Base-by-base conservation (phyloP, 257 asterid species). In the Solanum appendiculatum region DNA sequence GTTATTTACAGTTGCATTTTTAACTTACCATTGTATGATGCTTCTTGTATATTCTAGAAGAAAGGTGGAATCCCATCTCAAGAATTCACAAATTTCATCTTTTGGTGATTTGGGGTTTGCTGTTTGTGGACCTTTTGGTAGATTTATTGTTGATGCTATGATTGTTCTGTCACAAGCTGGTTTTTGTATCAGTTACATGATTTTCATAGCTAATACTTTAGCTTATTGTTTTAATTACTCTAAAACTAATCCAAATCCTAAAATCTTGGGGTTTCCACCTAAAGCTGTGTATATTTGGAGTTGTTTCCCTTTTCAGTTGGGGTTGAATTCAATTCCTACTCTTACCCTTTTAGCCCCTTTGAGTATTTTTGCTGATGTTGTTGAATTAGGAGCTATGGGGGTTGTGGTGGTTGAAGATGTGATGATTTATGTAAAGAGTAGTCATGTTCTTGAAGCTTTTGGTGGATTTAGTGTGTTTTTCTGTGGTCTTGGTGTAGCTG, bases 141-240 rank as follows among this genome's bases (percentile, higher is more conserved):
- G 87, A 11, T 69, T 11, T 85, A 69, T 69, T 85, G 87, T 85
- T 42, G 87, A 85, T 68, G n/a, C 66, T 42, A 85, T 85, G 87
- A 68, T 85, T 42, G 63, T 85, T 11, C 9, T 85, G 1, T 85
- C 87, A 20, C 87, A 85, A 68, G 87, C 82, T 85, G 87, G 87
- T 68, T 85, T 85, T 85, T 85, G 87, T 69, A 74, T 85, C 14
- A 85, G 87, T 68, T 85, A 85, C 66, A 18, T 85, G 3, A 85
- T 85, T 68, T 85, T 85, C 73, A 74, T 85, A 18, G 87, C 48
- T 2, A 85, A 85, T 21, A 85, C 87, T 44, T 85, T 85, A 37
- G 83, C 87, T 0, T 68, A 69, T 44, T 81, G 85, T 81, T 81
- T 81, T 48, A 81, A 78, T 44, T 78, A 78, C 25, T 78, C 84